A percentile compares a stretch with the other conserved stretches of the same genome.
These are phyloP conservation scores for Purpureocillium lavendulum DNA, from an alignment of 2,329 filamentous ascomycete species.

Conservation along the genomic window DNA sequence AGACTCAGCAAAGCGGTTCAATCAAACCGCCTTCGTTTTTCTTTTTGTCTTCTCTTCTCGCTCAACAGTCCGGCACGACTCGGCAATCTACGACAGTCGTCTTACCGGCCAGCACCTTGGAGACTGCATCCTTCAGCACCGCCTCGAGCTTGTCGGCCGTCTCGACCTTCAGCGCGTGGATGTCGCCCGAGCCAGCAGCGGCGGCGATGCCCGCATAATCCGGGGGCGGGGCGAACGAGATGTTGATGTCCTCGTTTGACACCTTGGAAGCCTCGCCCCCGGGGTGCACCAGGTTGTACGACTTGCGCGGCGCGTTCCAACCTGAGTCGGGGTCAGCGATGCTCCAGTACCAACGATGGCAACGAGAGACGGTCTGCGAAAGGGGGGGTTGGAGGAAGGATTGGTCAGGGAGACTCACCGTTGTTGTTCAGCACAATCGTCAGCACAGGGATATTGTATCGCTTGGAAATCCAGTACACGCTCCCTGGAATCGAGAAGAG, in stretches of 20 bases:
- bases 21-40: too few species aligned
- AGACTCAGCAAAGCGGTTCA: too few species aligned
- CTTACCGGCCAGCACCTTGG: slow-evolving; percentile 1
- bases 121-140: slow-evolving; percentile 6
- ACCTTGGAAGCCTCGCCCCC: slow-evolving; percentile 2
- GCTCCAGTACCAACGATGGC: neutral
- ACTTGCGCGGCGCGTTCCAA: slow-evolving; percentile 9
- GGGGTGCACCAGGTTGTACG: slow-evolving; percentile 5
- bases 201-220: slow-evolving; percentile 6
- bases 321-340: neutral
- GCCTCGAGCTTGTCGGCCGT: slow-evolving; percentile 3
- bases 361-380: too few species aligned
- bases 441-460: slow-evolving; percentile 37
- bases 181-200: slow-evolving; percentile 4
- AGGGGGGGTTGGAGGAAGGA: too few species aligned
- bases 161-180: slow-evolving; percentile 4
- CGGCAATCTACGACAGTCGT: slow-evolving; percentile 2
- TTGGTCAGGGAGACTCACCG: slow-evolving; percentile 15
- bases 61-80: neutral
- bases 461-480: slow-evolving; percentile 38
- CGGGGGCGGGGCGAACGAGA: slow-evolving; percentile 7
- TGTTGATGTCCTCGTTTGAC: slow-evolving; percentile 7
- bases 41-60: too few species aligned
- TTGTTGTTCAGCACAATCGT: slow-evolving; percentile 42
- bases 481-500: slow-evolving; percentile 38